A percentile compares a stretch with the other conserved stretches of the same genome.
Evolutionary conservation across 2,329 filamentous ascomycete genomes (phyloP).

Genomic region (Microsporum audouinii): DNA sequence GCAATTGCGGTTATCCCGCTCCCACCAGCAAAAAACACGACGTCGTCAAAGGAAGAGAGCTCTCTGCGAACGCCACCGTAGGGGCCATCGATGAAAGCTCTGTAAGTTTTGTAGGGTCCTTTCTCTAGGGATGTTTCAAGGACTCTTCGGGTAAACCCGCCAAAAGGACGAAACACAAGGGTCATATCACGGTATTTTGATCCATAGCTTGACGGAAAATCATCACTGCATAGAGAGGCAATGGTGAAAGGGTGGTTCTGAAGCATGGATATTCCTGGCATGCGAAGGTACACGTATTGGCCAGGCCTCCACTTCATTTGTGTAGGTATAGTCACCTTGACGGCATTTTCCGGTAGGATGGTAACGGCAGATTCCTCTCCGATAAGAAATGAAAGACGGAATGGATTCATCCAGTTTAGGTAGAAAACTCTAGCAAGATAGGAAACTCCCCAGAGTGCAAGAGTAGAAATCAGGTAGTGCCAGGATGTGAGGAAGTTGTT

Average conservation of each 20-base stretch:
- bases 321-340: slow-evolving; percentile 89
- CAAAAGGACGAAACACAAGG: slow-evolving; percentile 81
- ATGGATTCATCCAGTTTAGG: slow-evolving; percentile 78
- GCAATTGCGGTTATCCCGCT: slow-evolving; percentile 90
- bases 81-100: slow-evolving; percentile 83
- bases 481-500: slow-evolving; percentile 85
- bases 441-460: slow-evolving; percentile 66
- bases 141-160: slow-evolving; percentile 77
- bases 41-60: slow-evolving; percentile 83
- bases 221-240: slow-evolving; percentile 79
- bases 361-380: slow-evolving; percentile 87
- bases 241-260: slow-evolving; percentile 96
- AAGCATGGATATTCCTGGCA: slow-evolving; percentile 81
- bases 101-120: slow-evolving; percentile 82
- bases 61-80: slow-evolving; percentile 91
- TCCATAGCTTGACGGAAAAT: slow-evolving; percentile 85
- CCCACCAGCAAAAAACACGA: slow-evolving; percentile 83
- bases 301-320: slow-evolving; percentile 87
- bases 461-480: slow-evolving; percentile 73
- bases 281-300: slow-evolving; percentile 87
- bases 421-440: slow-evolving; percentile 68
- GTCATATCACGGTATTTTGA: slow-evolving; percentile 80
- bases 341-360: slow-evolving; percentile 81
- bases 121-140: slow-evolving; percentile 73
- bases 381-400: slow-evolving; percentile 67